Evolutionary conservation across 1,284 basidiomycete genomes (phyloP).

Genomic region (Hortiboletus rubellus): DNA sequence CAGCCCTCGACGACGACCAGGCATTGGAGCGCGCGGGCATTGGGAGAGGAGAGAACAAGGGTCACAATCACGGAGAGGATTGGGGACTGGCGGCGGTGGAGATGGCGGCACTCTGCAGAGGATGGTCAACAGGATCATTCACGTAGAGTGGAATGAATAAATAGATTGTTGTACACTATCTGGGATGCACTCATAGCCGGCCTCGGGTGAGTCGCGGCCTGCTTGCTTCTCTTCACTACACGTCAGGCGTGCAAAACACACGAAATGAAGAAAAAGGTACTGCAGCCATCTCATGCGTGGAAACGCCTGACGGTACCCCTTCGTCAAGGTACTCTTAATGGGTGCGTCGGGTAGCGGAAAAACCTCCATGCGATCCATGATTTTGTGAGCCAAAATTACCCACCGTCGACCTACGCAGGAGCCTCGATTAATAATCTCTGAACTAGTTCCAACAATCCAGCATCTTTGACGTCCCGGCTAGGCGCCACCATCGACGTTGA

Average conservation of each 20-base stretch:
- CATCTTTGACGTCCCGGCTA: constrained; percentile 86
- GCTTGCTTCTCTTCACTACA: no score
- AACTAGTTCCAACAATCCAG: constrained; percentile 87
- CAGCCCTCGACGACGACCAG: constrained; percentile 91
- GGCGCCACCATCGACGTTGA: constrained; percentile 98
- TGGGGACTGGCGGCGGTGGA: constrained; percentile 97
- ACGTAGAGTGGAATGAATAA: constrained; percentile 18
- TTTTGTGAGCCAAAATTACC: constrained; percentile 71
- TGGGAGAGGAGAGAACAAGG: constrained; percentile 60
- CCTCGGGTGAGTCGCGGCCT: no score
- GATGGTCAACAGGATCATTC: constrained; percentile 80
- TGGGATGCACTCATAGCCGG: no score
- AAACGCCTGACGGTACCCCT: background rate
- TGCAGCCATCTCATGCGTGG: background rate
- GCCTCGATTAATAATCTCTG: constrained; percentile 1
- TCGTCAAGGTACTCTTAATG: constrained; percentile 82
- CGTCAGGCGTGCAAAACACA: background rate
- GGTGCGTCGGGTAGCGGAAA: constrained; percentile 88
- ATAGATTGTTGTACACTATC: constrained; percentile 12
- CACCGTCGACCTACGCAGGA: background rate
- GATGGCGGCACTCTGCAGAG: constrained; percentile 72
- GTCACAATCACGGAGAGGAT: constrained; percentile 95
- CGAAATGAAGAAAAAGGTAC: constrained; percentile 48
- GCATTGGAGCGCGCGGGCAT: constrained; percentile 91
- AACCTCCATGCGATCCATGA: constrained; percentile 98